Evolutionary conservation across 2,329 filamentous ascomycete genomes (phyloP).

Genomic region (Talaromyces marneffei): DNA sequence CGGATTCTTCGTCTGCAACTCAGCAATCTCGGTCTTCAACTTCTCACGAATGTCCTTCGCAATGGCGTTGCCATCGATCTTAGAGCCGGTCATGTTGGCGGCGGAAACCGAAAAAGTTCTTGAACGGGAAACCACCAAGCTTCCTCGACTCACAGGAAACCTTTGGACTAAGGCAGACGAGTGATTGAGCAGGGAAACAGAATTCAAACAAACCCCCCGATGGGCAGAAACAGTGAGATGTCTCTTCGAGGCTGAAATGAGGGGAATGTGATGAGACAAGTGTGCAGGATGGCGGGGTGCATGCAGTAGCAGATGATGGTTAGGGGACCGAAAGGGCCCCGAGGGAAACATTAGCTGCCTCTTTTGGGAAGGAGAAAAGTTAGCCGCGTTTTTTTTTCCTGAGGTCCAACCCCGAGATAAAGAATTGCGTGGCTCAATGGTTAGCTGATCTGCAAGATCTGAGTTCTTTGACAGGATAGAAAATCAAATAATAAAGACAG

Average conservation of each 20-base stretch:
- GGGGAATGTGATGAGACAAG: slow-evolving; percentile 8
- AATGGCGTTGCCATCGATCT: slow-evolving; percentile 94
- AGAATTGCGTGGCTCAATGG: background rate
- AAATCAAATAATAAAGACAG: background rate
- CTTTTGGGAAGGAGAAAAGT: slow-evolving; percentile 6
- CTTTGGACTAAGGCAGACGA: background rate
- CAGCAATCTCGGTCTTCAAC: slow-evolving; percentile 71
- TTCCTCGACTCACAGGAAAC: background rate
- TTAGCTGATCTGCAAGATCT: background rate
- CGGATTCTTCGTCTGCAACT: slow-evolving; percentile 75
- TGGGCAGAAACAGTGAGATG: slow-evolving; percentile 4
- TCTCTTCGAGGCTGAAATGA: background rate
- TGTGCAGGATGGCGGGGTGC: slow-evolving; percentile 12
- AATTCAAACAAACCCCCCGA: background rate
- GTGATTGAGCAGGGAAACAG: background rate
- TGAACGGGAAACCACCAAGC: slow-evolving; percentile 10
- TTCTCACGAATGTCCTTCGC: slow-evolving; percentile 84
- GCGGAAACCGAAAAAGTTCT: slow-evolving; percentile 34
- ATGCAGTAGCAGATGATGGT: slow-evolving; percentile 6
- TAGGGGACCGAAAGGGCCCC: slow-evolving; percentile 10
- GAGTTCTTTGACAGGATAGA: background rate
- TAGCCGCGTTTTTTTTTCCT: background rate
- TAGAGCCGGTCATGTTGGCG: slow-evolving; percentile 72
- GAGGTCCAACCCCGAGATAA: background rate
- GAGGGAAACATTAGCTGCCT: slow-evolving; percentile 14